Evolutionary conservation across 805 yeast species (phyloP).

Genomic region (Cyberlindnera amylophila): DNA sequence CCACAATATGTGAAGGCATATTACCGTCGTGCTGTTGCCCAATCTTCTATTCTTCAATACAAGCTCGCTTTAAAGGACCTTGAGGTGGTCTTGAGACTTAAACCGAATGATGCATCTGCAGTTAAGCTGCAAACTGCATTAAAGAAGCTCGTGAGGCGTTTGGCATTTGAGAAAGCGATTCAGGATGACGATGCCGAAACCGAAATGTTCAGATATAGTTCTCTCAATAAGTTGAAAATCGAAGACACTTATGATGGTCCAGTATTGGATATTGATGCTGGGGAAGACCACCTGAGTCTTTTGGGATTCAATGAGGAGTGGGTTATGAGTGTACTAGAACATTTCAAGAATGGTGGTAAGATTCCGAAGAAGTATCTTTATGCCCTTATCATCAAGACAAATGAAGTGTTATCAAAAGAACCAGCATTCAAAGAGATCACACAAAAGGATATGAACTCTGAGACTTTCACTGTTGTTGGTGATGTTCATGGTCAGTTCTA

Average conservation of each 20-base stretch:
- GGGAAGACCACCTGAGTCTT: conserved; percentile 25
- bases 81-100: conserved; percentile 51
- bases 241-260: conserved; percentile 65
- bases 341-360: conserved; percentile 70
- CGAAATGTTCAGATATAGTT: conserved; percentile 26
- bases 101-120: conserved; percentile 71
- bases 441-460: conserved; percentile 17
- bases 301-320: conserved; percentile 46
- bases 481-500: conserved; percentile 97
- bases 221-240: conserved; percentile 24
- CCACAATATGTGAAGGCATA: conserved; percentile 70
- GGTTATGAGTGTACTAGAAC: conserved; percentile 58
- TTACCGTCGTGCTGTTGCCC: conserved; percentile 82
- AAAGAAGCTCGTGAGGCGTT: conserved; percentile 58
- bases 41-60: conserved; percentile 71
- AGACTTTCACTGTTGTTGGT: conserved; percentile 78
- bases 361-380: conserved; percentile 81
- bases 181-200: conserved; percentile 67
- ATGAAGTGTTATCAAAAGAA: conserved; percentile 60
- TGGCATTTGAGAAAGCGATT: conserved; percentile 85
- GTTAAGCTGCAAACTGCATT: conserved; percentile 58
- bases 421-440: conserved; percentile 72
- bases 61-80: conserved; percentile 71
- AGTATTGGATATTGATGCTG: conserved; percentile 35
- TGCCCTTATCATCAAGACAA: conserved; percentile 73